These are phyloP conservation scores for Candida stauntonica DNA, from an alignment of 805 yeast species.

Conservation along the genomic window DNA sequence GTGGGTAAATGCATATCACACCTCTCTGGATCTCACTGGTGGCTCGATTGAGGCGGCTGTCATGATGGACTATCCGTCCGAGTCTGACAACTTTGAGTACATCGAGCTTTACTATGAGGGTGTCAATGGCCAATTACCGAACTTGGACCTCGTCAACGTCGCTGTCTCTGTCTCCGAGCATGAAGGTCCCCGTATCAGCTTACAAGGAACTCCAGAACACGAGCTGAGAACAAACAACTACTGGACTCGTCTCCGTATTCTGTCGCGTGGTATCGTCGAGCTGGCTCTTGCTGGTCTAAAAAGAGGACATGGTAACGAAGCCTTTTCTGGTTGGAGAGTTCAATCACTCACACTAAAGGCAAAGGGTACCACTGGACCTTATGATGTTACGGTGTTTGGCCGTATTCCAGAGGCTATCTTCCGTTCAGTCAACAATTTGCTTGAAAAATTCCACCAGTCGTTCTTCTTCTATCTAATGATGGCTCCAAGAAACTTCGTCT, in stretches of 20 bases:
- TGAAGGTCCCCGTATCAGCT: constrained; percentile 65
- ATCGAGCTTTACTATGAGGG: constrained; percentile 81
- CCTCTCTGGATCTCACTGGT: constrained; percentile 77
- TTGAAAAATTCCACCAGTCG: constrained; percentile 96
- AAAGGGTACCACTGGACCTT: constrained; percentile 47
- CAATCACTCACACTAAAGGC: constrained; percentile 85
- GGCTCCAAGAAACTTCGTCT: constrained; percentile 75
- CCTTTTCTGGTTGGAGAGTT: constrained; percentile 94
- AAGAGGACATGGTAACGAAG: constrained; percentile 70
- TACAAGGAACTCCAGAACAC: constrained; percentile 54
- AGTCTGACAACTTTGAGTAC: constrained; percentile 63
- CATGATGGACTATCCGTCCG: constrained; percentile 71
- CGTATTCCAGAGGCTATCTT: constrained; percentile 83
- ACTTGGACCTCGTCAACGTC: constrained; percentile 81
- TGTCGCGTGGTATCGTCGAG: constrained; percentile 61
- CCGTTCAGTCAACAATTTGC: constrained; percentile 83
- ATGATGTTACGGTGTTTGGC: constrained; percentile 88
- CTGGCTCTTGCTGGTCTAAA: constrained; percentile 69
- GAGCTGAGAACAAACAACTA: constrained; percentile 46
- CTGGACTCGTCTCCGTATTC: constrained; percentile 49
- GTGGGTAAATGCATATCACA: constrained; percentile 95
- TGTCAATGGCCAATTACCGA: constrained; percentile 92
- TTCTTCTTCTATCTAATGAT: constrained; percentile 87
- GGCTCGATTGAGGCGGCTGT: constrained; percentile 92
- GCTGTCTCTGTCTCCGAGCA: constrained; percentile 70